Conservation (phyloP, 305 asterid species). For the Fraxinus platypoda region DNA sequence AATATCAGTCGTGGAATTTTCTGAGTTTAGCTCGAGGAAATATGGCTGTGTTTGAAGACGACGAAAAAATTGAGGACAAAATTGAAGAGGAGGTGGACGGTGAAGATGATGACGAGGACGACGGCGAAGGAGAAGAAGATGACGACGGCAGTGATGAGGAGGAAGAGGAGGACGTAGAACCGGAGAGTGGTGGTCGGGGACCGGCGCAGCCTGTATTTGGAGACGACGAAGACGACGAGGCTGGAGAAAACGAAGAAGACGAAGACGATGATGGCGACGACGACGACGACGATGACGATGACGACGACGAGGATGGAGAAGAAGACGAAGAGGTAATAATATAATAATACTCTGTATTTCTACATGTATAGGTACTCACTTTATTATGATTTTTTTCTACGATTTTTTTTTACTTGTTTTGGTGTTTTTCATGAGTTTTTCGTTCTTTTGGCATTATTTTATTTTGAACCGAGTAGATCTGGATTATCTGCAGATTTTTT, state of each 20-base stretch:
- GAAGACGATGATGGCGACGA: conserved; percentile 49
- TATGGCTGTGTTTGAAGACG: conserved; percentile 63
- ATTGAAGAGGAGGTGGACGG: conserved; percentile 39
- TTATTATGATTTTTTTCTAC: neutral
- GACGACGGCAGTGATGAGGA: conserved; percentile 30
- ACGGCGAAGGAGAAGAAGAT: conserved; percentile 32
- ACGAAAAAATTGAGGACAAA: conserved; percentile 40
- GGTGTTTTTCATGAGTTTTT: neutral
- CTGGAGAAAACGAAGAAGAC: conserved; percentile 40
- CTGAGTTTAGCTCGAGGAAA: conserved; percentile 7
- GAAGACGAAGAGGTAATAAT: conserved; percentile 47
- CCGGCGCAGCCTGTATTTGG: conserved; percentile 36
- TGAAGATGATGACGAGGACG: conserved; percentile 35
- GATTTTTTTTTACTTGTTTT: neutral
- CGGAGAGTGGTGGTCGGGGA: conserved; percentile 36
- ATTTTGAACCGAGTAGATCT: conserved; percentile 22
- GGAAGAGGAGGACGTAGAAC: conserved; percentile 42
- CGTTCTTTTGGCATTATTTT: neutral
- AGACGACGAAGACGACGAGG: conserved; percentile 50
- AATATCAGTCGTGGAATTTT: conserved; percentile 3
- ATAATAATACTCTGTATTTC: neutral
- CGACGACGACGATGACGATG: conserved; percentile 41
- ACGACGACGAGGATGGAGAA: conserved; percentile 40
- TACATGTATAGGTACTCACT: neutral
- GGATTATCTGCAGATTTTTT: neutral